phyloP scores from a whole-genome alignment of 805 yeast species.

The Candida morakotiae region DNA sequence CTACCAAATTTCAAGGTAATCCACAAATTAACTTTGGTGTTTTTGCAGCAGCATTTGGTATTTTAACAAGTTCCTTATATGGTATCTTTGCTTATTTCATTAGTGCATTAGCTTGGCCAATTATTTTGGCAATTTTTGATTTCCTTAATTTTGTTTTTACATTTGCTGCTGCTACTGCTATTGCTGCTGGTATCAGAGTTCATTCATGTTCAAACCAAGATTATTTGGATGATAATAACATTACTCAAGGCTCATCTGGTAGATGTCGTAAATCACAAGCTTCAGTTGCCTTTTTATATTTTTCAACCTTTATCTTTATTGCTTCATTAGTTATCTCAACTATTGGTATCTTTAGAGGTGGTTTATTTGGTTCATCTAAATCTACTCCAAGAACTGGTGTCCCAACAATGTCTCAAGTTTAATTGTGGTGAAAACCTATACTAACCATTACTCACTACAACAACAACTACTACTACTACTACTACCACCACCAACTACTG shows the following conservation, averaged over 20 bases:
- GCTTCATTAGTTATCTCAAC: constrained; percentile 57
- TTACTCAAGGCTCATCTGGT: constrained; percentile 70
- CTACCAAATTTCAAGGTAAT: constrained; percentile 44
- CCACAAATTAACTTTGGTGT: constrained; percentile 88
- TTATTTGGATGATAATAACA: constrained; percentile 62
- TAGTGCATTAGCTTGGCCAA: constrained; percentile 83
- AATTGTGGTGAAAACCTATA: no score
- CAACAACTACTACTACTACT: no score
- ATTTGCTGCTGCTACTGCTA: constrained; percentile 89
- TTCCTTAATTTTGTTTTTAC: constrained; percentile 88
- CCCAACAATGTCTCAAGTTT: constrained; percentile 88
- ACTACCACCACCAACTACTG: no score
- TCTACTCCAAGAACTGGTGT: constrained; percentile 68
- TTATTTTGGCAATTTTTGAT: constrained; percentile 70
- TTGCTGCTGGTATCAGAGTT: constrained; percentile 83
- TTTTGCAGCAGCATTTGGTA: constrained; percentile 83
- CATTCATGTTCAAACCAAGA: constrained; percentile 76
- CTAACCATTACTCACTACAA: no score
- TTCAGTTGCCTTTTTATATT: constrained; percentile 75
- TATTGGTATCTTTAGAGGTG: constrained; percentile 55
- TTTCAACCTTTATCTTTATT: constrained; percentile 72
- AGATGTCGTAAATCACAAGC: constrained; percentile 97
- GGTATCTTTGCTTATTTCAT: constrained; percentile 76
- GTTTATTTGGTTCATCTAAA: constrained; percentile 37
- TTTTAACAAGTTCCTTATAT: constrained; percentile 75